Evolutionary conservation across 192 early-diverging fungal species (phyloP), one percentile per base, ranked within the genome.

Genomic region (Entomortierella chlamydospora): DNA sequence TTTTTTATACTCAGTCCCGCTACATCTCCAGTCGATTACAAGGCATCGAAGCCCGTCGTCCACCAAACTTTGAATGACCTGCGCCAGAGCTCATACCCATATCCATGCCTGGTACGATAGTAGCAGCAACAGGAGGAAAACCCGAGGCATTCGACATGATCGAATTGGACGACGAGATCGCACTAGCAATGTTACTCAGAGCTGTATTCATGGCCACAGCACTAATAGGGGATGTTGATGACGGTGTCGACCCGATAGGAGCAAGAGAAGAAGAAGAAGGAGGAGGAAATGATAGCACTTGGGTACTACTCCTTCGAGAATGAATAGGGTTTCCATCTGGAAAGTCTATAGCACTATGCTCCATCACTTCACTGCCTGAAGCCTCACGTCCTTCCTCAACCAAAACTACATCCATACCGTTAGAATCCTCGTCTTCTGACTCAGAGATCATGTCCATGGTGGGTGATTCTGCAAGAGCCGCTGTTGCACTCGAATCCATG

Each of bases 21-120:
- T 69, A 78, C 73, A 78, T 78, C 39, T 78, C 73, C 42, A 78
- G 39, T 49, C 73, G 60, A 39, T 78, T 78, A 49, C 73, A 69
- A 7, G 73, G 73, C 67, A 70, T 66, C 1, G 76, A 79, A 23
- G 76, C 76, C 26, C 76, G 61, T 39, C 76, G 54, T 7, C 56
- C 68, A 22, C 68, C 63, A 54, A 65, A 70, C 17, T 61, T 57
- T 41, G 65, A 22, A 0, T 41, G 64, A 9, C 52, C 73, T 20
- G 28, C 22, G 7, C 39, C 39, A 11, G 28, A 1, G 6, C 13
- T 31, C 45, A 61, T 50, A 28, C 49, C 61, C 5, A 34, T 39
- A 12, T 47, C 61, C 20, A 53, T 37, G 4, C 61, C 50, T 17
- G 26, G 12, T 34, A 30, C 31, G 22, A 25, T 34, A 7, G 30